Percentiles rank a stretch among this genome's conserved stretches.
phyloP scores from a whole-genome alignment of 1,284 basidiomycete genomes.

The Sporisorium reilianum region DNA sequence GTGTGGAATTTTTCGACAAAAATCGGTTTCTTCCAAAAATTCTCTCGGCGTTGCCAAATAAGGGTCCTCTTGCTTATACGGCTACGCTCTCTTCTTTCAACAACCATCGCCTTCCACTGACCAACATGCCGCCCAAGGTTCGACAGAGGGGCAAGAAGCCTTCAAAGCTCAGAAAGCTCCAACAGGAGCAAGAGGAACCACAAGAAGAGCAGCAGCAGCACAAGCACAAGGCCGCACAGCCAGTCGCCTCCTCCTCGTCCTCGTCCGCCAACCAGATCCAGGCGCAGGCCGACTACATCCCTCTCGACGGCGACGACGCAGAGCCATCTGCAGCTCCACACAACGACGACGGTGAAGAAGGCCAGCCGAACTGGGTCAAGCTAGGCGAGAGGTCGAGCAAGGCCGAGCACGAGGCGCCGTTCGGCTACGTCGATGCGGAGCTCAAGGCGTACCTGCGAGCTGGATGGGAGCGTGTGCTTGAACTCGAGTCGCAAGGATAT shows the following conservation, averaged over 20 bases:
- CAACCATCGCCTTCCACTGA: not conserved
- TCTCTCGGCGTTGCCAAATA: not conserved
- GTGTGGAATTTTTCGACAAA: no score
- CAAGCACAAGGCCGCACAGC: slow-evolving; percentile 20
- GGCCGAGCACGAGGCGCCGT: slow-evolving; percentile 55
- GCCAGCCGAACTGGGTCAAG: slow-evolving; percentile 39
- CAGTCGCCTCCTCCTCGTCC: slow-evolving; percentile 16
- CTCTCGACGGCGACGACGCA: slow-evolving; percentile 18
- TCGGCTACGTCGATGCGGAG: slow-evolving; percentile 62
- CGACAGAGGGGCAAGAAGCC: slow-evolving; percentile 55
- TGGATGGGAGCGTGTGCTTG: slow-evolving; percentile 40
- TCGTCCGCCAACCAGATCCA: slow-evolving; percentile 26
- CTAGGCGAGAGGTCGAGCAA: slow-evolving; percentile 36
- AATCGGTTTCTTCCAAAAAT: slow-evolving; percentile 19
- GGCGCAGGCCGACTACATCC: slow-evolving; percentile 32
- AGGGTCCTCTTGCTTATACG: slow-evolving; percentile 14
- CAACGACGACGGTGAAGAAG: slow-evolving; percentile 10
- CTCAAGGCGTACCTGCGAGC: slow-evolving; percentile 61
- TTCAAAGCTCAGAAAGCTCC: slow-evolving; percentile 38
- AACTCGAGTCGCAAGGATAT: slow-evolving; percentile 41
- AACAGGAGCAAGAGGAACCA: slow-evolving; percentile 23
- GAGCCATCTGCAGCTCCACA: not conserved
- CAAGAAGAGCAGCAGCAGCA: slow-evolving; percentile 18
- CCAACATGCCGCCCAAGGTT: slow-evolving; percentile 39
- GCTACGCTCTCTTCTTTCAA: not conserved